Evolutionary conservation across 441 rosid species (phyloP).

Genomic region (Mallotus repandus): DNA sequence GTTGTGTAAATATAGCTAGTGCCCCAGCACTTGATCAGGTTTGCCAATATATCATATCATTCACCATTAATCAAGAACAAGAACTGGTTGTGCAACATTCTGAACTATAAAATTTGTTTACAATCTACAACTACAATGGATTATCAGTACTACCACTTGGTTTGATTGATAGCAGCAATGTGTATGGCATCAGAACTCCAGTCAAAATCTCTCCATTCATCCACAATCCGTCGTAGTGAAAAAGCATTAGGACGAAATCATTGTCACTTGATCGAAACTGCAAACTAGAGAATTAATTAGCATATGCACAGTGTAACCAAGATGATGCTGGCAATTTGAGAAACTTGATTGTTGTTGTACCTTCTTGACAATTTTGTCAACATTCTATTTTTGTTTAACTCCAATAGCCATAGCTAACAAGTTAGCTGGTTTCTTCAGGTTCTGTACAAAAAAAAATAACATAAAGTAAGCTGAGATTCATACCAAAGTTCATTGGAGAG

Average conservation of each 20-base stretch:
- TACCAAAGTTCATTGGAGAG: not conserved
- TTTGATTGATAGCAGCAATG: conserved; percentile 67
- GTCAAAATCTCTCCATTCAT: conserved; percentile 67
- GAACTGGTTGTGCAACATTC: not conserved
- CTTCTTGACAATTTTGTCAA: conserved; percentile 66
- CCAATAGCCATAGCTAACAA: conserved; percentile 83
- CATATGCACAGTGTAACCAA: not conserved
- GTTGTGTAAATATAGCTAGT: no score
- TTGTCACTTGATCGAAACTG: conserved; percentile 60
- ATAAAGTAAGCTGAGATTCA: not conserved
- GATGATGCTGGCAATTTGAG: not conserved
- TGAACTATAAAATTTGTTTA: not conserved
- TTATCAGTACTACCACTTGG: conserved; percentile 59
- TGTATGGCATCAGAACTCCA: conserved; percentile 78
- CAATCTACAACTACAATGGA: not conserved
- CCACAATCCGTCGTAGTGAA: conserved; percentile 83
- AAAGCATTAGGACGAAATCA: conserved; percentile 67
- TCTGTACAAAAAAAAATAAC: conserved; percentile 27
- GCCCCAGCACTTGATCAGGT: no score
- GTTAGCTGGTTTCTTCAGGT: conserved; percentile 38
- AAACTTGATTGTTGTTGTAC: conserved; percentile 29
- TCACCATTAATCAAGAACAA: not conserved
- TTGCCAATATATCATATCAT: not conserved
- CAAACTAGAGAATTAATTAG: conserved; percentile 12
- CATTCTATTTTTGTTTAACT: conserved; percentile 64